Percentiles rank a stretch among this genome's conserved stretches.
These are phyloP conservation scores for Letharia columbiana DNA, from an alignment of 495 filamentous ascomycete genomes.

Conservation along the genomic window DNA sequence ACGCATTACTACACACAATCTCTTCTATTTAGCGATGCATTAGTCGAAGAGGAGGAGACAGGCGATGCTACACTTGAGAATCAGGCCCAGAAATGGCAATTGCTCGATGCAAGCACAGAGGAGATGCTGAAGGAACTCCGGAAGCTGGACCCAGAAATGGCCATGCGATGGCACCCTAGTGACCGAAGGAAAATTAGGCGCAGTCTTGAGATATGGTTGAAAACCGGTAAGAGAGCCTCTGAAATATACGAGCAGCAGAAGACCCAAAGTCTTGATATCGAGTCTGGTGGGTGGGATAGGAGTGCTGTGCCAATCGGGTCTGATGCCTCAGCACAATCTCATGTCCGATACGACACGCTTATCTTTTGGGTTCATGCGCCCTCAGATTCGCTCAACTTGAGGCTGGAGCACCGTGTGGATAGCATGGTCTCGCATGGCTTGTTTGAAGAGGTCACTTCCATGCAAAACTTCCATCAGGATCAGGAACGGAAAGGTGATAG, in stretches of 20 bases:
- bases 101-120: conserved; percentile 61
- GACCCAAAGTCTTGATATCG: not conserved
- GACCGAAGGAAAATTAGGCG: conserved; percentile 83
- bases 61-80: conserved; percentile 23
- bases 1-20: conserved; percentile 91
- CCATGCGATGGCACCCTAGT: conserved; percentile 85
- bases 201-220: conserved; percentile 81
- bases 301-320: not conserved
- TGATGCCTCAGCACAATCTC: conserved; percentile 18
- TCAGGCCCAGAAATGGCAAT: conserved; percentile 47
- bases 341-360: conserved; percentile 49
- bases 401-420: conserved; percentile 70
- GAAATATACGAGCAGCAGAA: conserved; percentile 78
- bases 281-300: conserved; percentile 1
- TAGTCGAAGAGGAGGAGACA: conserved; percentile 40
- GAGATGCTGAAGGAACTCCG: conserved; percentile 60
- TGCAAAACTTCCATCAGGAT: conserved; percentile 47
- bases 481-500: conserved; percentile 40
- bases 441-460: conserved; percentile 53
- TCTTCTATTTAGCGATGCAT: conserved; percentile 63
- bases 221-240: conserved; percentile 69
- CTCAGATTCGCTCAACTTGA: conserved; percentile 51
- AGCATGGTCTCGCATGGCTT: conserved; percentile 74
- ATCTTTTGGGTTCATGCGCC: conserved; percentile 84
- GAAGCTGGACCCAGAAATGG: conserved; percentile 83